Base-by-base conservation (phyloP, 2,329 filamentous ascomycete genomes). In the Diaporthe capsici region DNA sequence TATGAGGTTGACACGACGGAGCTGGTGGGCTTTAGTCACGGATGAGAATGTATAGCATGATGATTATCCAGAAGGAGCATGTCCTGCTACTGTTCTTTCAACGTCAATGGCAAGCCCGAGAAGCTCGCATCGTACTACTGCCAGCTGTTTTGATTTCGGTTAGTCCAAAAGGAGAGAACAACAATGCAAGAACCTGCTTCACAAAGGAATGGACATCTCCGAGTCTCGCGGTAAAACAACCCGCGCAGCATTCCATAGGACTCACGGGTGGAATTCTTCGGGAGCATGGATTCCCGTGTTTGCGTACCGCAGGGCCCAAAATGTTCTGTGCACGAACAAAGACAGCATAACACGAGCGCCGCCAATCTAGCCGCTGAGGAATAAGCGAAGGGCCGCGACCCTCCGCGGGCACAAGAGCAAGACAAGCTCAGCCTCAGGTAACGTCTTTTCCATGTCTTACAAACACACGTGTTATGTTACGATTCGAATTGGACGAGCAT, bases 401-500 rank as follows among this genome's bases (percentile, higher is more conserved):
- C 37, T 22, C 39, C n/a, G 20, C 25, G 25, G 20, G 15, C 37
- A 60, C 51, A 72, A 34, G 73, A 47, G 37, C 47, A 67, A 68
- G 39, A 76, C 75, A 74, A n/a, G 22, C 12, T 74, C 51, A 65
- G 72, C 37, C 15, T 53, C 31, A 31, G 22, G 63, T 74, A 39
- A 42, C 28, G 12, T 28, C 28, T 8, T 34, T 13, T 34, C 15
- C 31, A 25, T 72, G 72, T 76, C 65, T 76, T 51, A 63, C 44
- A 53, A 15, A 15, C 25, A 55, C 42, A 65, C 65, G 49, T 76
- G 42, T 31, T 31, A 58, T 47, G 17, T 63, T 55, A 28, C n/a
- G 25, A 70, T 70, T 53, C 17, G 51, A 34, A 61, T 10, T 31
- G 65, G 42, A 22, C 39, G 51, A 49, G 6, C 2, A 47, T 2